Evolutionary conservation across 306 rosid species (phyloP).

Genomic region (Vachellia collinsii): DNA sequence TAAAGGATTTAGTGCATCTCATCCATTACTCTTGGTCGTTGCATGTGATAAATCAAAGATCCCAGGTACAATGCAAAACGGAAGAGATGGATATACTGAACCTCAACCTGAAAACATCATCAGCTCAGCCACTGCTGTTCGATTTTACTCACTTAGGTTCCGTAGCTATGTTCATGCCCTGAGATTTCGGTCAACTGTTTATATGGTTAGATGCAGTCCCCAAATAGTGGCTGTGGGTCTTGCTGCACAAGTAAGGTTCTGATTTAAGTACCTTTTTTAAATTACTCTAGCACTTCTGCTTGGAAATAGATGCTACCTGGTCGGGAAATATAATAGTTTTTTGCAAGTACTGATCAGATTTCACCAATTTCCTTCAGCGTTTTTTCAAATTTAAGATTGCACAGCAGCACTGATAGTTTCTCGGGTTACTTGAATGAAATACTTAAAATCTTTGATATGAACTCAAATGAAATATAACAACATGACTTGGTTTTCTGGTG

Average conservation of each 20-base stretch:
- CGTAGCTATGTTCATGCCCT: constrained; percentile 90
- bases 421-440: constrained; percentile 14
- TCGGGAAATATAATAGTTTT: constrained; percentile 29
- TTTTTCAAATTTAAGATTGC: constrained; percentile 19
- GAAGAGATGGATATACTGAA: constrained; percentile 68
- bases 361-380: constrained; percentile 37
- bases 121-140: constrained; percentile 80
- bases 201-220: constrained; percentile 96
- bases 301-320: constrained; percentile 30
- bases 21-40: constrained; percentile 93
- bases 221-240: constrained; percentile 91
- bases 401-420: constrained; percentile 29
- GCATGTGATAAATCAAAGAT: constrained; percentile 81
- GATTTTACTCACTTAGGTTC: constrained; percentile 89
- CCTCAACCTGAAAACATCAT: constrained; percentile 59
- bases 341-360: constrained; percentile 17
- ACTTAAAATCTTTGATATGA: constrained; percentile 15
- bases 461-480: not conserved
- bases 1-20: constrained; percentile 82
- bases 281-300: constrained; percentile 28
- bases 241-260: constrained; percentile 85
- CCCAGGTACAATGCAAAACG: constrained; percentile 71
- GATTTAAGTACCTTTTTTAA: constrained; percentile 15
- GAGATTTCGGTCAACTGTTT: constrained; percentile 90
- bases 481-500: constrained; percentile 33